These are phyloP conservation scores for Ophiostoma piceae DNA, from an alignment of 2,329 filamentous ascomycete species.

Conservation along the genomic window DNA sequence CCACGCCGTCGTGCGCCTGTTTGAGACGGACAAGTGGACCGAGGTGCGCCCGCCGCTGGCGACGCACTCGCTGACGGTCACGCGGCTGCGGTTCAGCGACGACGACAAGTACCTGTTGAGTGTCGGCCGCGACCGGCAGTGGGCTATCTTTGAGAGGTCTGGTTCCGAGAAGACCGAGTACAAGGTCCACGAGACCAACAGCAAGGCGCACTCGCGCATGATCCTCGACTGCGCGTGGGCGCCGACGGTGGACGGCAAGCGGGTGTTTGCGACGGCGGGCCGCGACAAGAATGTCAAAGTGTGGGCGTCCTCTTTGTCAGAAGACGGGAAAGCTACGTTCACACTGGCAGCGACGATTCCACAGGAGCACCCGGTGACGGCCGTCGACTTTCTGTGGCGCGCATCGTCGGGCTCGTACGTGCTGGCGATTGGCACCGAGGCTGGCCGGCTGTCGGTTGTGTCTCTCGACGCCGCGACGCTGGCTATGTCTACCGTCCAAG, in stretches of 20 bases:
- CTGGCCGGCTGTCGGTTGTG: slow-evolving; percentile 44
- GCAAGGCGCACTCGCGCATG: slow-evolving; percentile 88
- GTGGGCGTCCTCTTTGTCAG: slow-evolving; percentile 44
- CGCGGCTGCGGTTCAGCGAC: slow-evolving; percentile 69
- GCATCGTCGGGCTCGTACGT: slow-evolving; percentile 32
- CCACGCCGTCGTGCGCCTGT: slow-evolving; percentile 88
- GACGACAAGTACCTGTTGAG: slow-evolving; percentile 69
- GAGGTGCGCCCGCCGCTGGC: slow-evolving; percentile 77
- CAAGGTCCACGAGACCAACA: slow-evolving; percentile 57
- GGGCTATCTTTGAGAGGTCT: slow-evolving; percentile 71
- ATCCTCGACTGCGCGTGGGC: slow-evolving; percentile 86
- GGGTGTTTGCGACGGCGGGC: slow-evolving; percentile 77
- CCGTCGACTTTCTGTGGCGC: slow-evolving; percentile 58
- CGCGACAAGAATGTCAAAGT: slow-evolving; percentile 80
- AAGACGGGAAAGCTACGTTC: slow-evolving; percentile 38
- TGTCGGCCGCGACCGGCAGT: slow-evolving; percentile 86
- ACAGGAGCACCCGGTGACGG: slow-evolving; percentile 59
- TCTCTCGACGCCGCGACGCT: slow-evolving; percentile 37
- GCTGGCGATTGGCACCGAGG: slow-evolving; percentile 55
- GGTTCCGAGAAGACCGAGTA: too few species aligned
- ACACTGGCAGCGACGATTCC: slow-evolving; percentile 49
- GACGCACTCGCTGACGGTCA: slow-evolving; percentile 84
- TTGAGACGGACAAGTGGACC: slow-evolving; percentile 81
- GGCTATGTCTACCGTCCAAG: slow-evolving; percentile 36
- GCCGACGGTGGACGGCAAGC: slow-evolving; percentile 39